Conservation (phyloP, 2,329 filamentous ascomycete genomes). For the Colletotrichum sp. region DNA sequence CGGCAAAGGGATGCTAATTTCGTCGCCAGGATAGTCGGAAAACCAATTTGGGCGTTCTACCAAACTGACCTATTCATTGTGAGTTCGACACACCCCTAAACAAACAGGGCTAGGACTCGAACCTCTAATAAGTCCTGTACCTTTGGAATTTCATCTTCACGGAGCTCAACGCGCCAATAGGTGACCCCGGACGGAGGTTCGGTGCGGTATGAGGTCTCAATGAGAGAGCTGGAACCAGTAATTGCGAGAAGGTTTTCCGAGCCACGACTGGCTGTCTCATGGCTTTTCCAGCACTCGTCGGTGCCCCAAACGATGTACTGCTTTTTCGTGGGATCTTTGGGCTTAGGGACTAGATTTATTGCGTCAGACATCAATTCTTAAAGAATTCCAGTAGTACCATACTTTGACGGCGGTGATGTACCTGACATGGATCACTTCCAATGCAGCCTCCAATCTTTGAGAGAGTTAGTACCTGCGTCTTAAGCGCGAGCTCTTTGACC, state of each 20-base stretch:
- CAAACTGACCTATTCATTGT: neutral
- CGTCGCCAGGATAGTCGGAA: neutral
- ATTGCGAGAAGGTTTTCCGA: neutral
- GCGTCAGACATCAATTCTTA: neutral
- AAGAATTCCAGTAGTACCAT: neutral
- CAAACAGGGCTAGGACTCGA: neutral
- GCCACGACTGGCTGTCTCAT: neutral
- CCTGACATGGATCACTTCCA: neutral
- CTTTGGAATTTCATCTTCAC: neutral
- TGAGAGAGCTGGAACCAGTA: neutral
- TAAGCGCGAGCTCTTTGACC: neutral
- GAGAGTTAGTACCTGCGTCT: neutral
- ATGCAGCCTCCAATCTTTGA: too few relatives aligned
- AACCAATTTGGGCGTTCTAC: neutral
- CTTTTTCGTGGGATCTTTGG: neutral
- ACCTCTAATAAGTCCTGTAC: neutral
- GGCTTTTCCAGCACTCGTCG: neutral
- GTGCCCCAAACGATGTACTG: neutral
- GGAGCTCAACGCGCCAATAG: neutral
- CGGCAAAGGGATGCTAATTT: neutral
- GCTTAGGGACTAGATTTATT: neutral
- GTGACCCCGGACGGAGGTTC: fast-evolving
- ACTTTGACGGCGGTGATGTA: neutral
- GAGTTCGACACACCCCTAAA: neutral
- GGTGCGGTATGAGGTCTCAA: neutral